These are phyloP conservation scores for Scheffersomyces stipitis DNA, from an alignment of 805 yeast genomes.

Conservation along the genomic window DNA sequence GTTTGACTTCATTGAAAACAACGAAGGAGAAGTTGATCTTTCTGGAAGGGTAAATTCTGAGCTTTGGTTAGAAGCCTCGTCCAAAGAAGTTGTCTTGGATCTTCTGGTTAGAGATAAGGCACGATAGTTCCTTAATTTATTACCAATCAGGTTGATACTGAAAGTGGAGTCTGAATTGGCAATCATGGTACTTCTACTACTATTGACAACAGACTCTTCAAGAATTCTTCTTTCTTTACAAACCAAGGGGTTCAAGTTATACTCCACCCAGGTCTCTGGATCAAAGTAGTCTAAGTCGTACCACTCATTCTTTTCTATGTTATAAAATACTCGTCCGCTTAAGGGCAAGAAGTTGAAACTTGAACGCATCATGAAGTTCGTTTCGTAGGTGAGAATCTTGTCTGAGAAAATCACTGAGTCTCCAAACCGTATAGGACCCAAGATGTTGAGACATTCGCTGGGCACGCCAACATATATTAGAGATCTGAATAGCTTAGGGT, in stretches of 20 bases:
- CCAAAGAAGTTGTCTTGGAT: neutral
- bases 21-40: neutral
- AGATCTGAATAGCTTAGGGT: constrained; percentile 71
- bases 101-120: constrained; percentile 5
- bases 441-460: constrained; percentile 75
- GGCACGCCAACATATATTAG: constrained; percentile 83
- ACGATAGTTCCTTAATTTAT: constrained; percentile 26
- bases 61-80: neutral
- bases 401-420: constrained; percentile 77
- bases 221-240: constrained; percentile 31
- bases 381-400: constrained; percentile 73
- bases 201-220: constrained; percentile 24
- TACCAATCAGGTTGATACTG: constrained; percentile 25
- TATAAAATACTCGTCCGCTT: constrained; percentile 71
- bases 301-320: constrained; percentile 55
- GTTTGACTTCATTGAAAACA: neutral
- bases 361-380: constrained; percentile 86
- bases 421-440: constrained; percentile 83
- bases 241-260: constrained; percentile 75
- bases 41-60: neutral
- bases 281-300: constrained; percentile 75
- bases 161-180: constrained; percentile 2
- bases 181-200: neutral
- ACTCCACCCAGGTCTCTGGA: constrained; percentile 76
- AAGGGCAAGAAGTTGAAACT: constrained; percentile 77